Evolutionary conservation across 306 rosid species (phyloP), one percentile per base, ranked within the genome.

Genomic region (Vicia faba): DNA sequence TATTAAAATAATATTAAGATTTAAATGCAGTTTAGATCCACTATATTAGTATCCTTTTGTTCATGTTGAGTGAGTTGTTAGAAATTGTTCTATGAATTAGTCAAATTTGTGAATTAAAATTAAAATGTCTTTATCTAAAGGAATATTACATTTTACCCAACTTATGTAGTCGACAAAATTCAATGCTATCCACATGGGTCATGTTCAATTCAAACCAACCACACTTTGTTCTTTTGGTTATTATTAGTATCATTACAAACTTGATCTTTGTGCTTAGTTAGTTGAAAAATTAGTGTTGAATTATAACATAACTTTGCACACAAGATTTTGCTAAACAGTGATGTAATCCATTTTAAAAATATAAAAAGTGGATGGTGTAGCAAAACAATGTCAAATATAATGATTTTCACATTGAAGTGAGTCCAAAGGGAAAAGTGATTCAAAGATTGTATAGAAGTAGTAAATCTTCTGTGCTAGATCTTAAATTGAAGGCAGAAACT

Each of bases 101-200:
- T 33, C 38, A 33, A 33, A 33, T 6, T 58, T 41, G 44, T 66
- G 25, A 62, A 71, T 41, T 66, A 58, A n/a, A 54, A 71, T 41
- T 66, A 41, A n/a, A 43, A 51, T 57, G 73, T 78, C 74, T 19
- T 26, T 60, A 0, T 76, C 79, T 76, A 4, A 3, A 5, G 29
- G 69, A 72, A 80, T 68, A 68, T 31, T 72, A 66, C 74, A 63
- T 45, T 77, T 69, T 69, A 63, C 73, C 81, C 70, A 68, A 72
- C 70, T 23, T 55, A 38, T 61, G 26, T 54, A 55, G 15, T 78
- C 54, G 9, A 18, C 59, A 55, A 41, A 20, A 18, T 64, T 64
- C 64, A 49, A 71, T 72, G 66, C 16, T 40, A 71, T 54, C 69
- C 74, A 81, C 74, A 64, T 62, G 78, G 69, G 81, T 71, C 81